A percentile compares a stretch with the other conserved stretches of the same genome.
Evolutionary conservation across 2,329 filamentous ascomycete species (phyloP).

Genomic region (Capronia epimyces): DNA sequence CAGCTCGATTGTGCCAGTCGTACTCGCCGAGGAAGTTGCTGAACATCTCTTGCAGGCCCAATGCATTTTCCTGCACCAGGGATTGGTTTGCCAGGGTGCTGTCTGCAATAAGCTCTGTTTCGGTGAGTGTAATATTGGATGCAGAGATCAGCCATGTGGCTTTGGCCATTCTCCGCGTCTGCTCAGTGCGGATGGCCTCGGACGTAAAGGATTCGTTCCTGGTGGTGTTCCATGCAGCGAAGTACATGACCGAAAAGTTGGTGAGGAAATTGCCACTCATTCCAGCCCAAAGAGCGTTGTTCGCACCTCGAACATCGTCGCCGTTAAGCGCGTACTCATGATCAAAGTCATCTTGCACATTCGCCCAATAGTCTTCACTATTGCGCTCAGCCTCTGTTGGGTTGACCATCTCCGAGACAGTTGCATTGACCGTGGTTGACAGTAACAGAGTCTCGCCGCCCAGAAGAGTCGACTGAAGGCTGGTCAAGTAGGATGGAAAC

Average conservation of each 20-base stretch:
- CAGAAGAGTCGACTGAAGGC: slow-evolving; percentile 11
- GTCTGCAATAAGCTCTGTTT: not conserved
- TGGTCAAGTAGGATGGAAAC: slow-evolving; percentile 11
- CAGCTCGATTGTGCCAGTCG: slow-evolving; percentile 17
- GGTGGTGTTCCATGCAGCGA: slow-evolving; percentile 17
- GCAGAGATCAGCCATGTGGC: slow-evolving; percentile 17
- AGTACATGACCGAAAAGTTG: slow-evolving; percentile 15
- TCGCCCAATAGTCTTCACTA: slow-evolving; percentile 9
- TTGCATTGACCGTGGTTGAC: slow-evolving; percentile 19
- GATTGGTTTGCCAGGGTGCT: slow-evolving; percentile 4
- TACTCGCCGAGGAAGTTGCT: slow-evolving; percentile 16
- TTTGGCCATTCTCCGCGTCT: slow-evolving; percentile 10
- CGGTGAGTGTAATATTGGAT: slow-evolving; percentile 11
- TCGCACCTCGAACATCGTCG: slow-evolving; percentile 9
- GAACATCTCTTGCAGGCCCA: slow-evolving; percentile 14
- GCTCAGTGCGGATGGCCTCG: slow-evolving; percentile 15
- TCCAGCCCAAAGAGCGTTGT: slow-evolving; percentile 16
- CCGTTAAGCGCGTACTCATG: slow-evolving; percentile 8
- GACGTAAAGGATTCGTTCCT: slow-evolving; percentile 19
- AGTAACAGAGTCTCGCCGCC: slow-evolving; percentile 9
- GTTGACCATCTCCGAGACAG: slow-evolving; percentile 17
- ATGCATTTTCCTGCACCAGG: slow-evolving; percentile 6
- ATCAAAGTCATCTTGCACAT: slow-evolving; percentile 6
- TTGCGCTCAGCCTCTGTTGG: slow-evolving; percentile 7
- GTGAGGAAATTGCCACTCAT: slow-evolving; percentile 13